These are phyloP conservation scores for Mortierella sp. DNA, from an alignment of 371 early-diverging fungal species.

Conservation along the genomic window DNA sequence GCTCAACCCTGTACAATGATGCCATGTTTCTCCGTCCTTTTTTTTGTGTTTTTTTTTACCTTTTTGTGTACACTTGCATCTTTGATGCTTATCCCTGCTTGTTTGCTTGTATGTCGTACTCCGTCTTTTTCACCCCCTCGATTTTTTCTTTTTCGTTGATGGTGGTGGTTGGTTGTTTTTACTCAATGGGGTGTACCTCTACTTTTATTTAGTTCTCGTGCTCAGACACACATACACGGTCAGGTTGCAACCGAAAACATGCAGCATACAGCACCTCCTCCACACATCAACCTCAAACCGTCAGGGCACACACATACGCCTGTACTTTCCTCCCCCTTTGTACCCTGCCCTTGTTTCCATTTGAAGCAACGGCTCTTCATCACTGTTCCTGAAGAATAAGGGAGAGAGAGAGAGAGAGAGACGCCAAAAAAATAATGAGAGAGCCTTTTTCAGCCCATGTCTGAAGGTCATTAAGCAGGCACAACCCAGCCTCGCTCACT, in stretches of 20 bases:
- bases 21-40: conserved; percentile 7
- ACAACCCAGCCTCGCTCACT: not conserved
- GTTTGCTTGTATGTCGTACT: not conserved
- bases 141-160: not conserved
- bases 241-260: not conserved
- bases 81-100: not conserved
- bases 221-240: not conserved
- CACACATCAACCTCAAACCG: not conserved
- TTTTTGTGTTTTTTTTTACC: not conserved
- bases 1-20: conserved; percentile 3
- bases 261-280: not conserved
- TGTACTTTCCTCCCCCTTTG: not conserved
- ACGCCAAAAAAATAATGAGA: not conserved
- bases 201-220: not conserved
- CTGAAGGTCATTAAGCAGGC: not conserved
- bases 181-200: not conserved
- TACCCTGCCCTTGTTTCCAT: conserved; percentile 3
- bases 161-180: not conserved
- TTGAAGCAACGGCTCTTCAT: conserved; percentile 1
- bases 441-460: not conserved
- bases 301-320: not conserved
- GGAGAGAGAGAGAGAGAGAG: not conserved
- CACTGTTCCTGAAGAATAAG: not conserved
- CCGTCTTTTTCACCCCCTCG: conserved; percentile 7
- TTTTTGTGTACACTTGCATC: not conserved